Evolutionary conservation across 495 filamentous ascomycete genomes (phyloP), one percentile per base, ranked within the genome.

Genomic region (Penicillium cataractarum): DNA sequence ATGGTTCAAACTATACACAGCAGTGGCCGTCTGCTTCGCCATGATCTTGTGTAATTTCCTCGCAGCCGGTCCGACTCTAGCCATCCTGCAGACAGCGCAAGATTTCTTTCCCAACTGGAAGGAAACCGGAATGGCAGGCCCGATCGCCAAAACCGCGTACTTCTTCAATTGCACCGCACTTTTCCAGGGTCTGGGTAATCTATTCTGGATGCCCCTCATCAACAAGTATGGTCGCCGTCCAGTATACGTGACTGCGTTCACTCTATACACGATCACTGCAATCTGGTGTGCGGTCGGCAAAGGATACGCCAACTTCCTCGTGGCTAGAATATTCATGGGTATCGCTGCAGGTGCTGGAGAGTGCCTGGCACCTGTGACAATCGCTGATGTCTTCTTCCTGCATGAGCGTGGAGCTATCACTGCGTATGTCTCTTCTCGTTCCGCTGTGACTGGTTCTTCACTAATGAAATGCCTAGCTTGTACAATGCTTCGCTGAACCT

Each of bases 21-120:
- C 81, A 51, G 42, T 70, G 3, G 60, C 83, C 8, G 78, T 84
- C 6, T 84, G 79, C 57, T 44, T 81, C 8, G 82, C 82, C 39
- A 83, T 86, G 72, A 75, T 83, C 57, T 76, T 84, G 60, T 83
- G 78, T 71, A 85, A 85, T 65, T 84, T 86, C 61, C 72, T 85
- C 3, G 80, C 83, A 2, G 83, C 83, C 32, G 83, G 78, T 4
- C 83, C 83, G 6, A 77, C 80, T 8, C 76, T 85, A n/a, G 83
- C 79, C 39, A 81, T 86, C 27, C 73, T 79, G 3, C 59, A 75
- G 27, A 83, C 77, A 0, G 76, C 81, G 12, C 60, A 75, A 24
- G 77, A 81, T 46, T 83, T 84, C 69, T 61, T 65, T 9, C 61
- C 61, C 15, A 26, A 63, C 6, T 63, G 61, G 61, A 12, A 63